Conservation (phyloP, 805 yeast genomes). For the Lipomyces spencermartinsiae region DNA sequence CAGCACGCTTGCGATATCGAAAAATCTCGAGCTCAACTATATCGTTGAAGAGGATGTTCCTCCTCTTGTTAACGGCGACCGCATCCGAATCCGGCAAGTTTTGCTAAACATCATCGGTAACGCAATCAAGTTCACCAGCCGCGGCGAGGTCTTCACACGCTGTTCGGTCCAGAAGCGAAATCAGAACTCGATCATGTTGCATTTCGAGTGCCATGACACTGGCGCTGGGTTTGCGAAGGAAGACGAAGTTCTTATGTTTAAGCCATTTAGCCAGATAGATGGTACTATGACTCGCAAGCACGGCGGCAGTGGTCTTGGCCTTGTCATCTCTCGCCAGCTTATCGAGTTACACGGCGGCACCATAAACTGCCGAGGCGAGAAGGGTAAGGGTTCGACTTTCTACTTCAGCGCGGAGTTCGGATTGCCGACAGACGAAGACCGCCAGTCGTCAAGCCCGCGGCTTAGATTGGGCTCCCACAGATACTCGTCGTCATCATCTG, state of each 20-base stretch:
- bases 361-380: constrained; percentile 43
- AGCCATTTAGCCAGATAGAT: constrained; percentile 47
- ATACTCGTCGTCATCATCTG: constrained; percentile 15
- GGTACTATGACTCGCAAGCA: constrained; percentile 39
- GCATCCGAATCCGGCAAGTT: constrained; percentile 47
- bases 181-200: constrained; percentile 36
- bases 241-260: constrained; percentile 45
- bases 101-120: constrained; percentile 47
- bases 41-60: constrained; percentile 45
- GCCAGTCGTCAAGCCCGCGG: constrained; percentile 22
- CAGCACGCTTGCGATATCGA: constrained; percentile 46
- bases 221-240: constrained; percentile 47
- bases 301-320: constrained; percentile 47
- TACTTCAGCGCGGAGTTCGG: constrained; percentile 43
- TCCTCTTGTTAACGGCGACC: constrained; percentile 45
- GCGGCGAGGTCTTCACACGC: constrained; percentile 45
- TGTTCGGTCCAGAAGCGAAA: constrained; percentile 38
- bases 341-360: constrained; percentile 47
- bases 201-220: constrained; percentile 46
- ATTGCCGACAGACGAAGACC: constrained; percentile 42
- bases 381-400: constrained; percentile 45
- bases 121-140: constrained; percentile 47
- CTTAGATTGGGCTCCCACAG: constrained; percentile 9
- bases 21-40: constrained; percentile 45
- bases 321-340: constrained; percentile 47